Evolutionary conservation across 2,329 filamentous ascomycete species (phyloP).

Genomic region (Diaporthe australafricana): DNA sequence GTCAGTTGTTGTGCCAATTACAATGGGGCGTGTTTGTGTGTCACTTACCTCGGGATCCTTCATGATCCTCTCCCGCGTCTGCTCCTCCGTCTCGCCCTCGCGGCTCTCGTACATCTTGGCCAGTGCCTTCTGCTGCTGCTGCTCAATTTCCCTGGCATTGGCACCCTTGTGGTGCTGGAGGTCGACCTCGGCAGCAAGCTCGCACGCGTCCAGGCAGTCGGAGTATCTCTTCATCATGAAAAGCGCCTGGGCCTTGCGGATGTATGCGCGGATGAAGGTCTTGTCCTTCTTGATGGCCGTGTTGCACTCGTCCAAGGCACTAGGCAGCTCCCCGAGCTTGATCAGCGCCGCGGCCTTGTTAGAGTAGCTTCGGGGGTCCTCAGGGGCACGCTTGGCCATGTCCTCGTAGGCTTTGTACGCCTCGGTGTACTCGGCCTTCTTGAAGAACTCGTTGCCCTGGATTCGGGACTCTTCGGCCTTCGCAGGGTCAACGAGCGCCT

Average conservation of each 20-base stretch:
- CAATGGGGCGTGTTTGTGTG: too few relatives aligned
- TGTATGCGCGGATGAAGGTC: conserved; percentile 94
- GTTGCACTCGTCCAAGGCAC: conserved; percentile 92
- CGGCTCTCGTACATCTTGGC: conserved; percentile 89
- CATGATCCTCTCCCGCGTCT: conserved; percentile 91
- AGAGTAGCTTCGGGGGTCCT: conserved; percentile 94
- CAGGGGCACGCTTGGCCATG: conserved; percentile 95
- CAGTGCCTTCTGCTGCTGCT: conserved; percentile 93
- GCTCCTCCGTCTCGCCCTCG: conserved; percentile 94
- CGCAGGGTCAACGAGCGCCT: conserved; percentile 87
- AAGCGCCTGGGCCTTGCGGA: conserved; percentile 95
- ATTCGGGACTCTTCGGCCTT: conserved; percentile 97
- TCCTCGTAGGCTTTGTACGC: conserved; percentile 95
- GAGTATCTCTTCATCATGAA: conserved; percentile 99
- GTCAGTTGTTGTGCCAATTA: conserved; percentile 8
- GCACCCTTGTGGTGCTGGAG: conserved; percentile 74
- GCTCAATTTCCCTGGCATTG: conserved; percentile 91
- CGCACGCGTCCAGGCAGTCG: conserved; percentile 90
- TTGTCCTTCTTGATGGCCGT: conserved; percentile 90
- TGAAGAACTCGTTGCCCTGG: conserved; percentile 96
- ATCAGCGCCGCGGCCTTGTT: conserved; percentile 97
- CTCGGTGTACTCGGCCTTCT: conserved; percentile 93
- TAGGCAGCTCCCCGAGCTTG: conserved; percentile 96
- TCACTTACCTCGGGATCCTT: conserved; percentile 86
- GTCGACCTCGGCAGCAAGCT: conserved; percentile 83